Evolutionary conservation across 2,329 filamentous ascomycete species (phyloP).

Genomic region (Fusarium irregulare): DNA sequence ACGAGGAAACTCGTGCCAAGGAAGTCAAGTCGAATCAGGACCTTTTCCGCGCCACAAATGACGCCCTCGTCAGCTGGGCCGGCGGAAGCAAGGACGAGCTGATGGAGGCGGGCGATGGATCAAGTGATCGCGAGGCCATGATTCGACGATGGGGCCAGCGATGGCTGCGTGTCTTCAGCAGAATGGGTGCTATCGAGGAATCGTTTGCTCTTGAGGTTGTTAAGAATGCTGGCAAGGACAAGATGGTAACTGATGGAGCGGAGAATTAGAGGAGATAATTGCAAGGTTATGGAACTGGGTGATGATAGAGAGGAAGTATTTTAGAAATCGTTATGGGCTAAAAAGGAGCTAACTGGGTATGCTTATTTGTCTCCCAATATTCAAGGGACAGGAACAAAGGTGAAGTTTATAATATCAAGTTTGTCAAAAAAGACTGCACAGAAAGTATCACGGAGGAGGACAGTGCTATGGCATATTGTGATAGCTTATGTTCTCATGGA

Average conservation of each 20-base stretch:
- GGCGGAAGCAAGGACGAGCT: slow-evolving; percentile 78
- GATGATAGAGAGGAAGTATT: slow-evolving; percentile 7
- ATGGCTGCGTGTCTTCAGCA: slow-evolving; percentile 86
- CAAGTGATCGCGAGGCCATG: slow-evolving; percentile 69
- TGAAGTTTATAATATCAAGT: neutral
- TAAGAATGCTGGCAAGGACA: slow-evolving; percentile 39
- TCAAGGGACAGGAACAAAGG: neutral
- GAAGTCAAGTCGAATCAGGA: slow-evolving; percentile 81
- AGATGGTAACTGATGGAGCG: slow-evolving; percentile 33
- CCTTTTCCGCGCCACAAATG: slow-evolving; percentile 84
- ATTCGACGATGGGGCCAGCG: slow-evolving; percentile 84
- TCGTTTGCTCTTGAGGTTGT: slow-evolving; percentile 61
- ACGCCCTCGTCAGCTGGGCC: slow-evolving; percentile 79
- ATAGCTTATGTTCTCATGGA: neutral
- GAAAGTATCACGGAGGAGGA: neutral
- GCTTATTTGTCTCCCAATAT: neutral
- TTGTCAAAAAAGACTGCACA: neutral
- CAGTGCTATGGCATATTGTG: neutral
- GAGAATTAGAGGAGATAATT: slow-evolving; percentile 36
- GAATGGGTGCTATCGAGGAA: slow-evolving; percentile 88
- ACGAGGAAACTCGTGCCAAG: slow-evolving; percentile 73
- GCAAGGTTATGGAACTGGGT: slow-evolving; percentile 22
- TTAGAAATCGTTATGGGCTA: slow-evolving; percentile 17
- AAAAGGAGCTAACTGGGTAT: slow-evolving; percentile 19
- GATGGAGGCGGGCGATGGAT: slow-evolving; percentile 74